Conservation (phyloP, 1,284 basidiomycete genomes). For the Marasmius tenuissimus region DNA sequence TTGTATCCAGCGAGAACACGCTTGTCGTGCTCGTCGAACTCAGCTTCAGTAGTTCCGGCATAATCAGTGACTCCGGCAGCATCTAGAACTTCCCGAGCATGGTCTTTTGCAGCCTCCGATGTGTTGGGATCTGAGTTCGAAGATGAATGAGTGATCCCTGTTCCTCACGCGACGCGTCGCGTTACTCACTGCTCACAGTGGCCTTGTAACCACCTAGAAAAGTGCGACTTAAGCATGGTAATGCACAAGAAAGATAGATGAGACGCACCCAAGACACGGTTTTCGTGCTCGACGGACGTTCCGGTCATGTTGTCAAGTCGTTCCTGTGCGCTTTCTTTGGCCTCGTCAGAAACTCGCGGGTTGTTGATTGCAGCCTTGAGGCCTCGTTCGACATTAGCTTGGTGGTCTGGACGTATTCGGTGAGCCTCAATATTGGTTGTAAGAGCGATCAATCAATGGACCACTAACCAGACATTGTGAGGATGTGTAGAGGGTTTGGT, state of each 20-base stretch:
- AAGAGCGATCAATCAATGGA: too few relatives aligned
- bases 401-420: not conserved
- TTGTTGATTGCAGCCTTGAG: constrained; percentile 8
- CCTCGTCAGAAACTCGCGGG: constrained; percentile 1
- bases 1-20: constrained; percentile 16
- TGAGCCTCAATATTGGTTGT: not conserved
- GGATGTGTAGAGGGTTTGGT: too few relatives aligned
- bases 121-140: constrained; percentile 33
- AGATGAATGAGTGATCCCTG: not conserved
- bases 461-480: too few relatives aligned
- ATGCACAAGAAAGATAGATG: not conserved
- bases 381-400: constrained; percentile 2
- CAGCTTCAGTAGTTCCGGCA: not conserved
- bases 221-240: not conserved
- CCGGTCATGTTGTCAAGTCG: not conserved
- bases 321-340: constrained; percentile 1
- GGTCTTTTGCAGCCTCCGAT: constrained; percentile 48
- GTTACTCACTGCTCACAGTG: constrained; percentile 42
- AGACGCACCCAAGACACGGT: constrained; percentile 24
- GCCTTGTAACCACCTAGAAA: constrained; percentile 50
- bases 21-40: constrained; percentile 10
- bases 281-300: not conserved
- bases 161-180: not conserved
- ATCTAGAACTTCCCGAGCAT: constrained; percentile 42
- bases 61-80: constrained; percentile 7